Percentiles rank a stretch among this genome's conserved stretches.
phyloP scores from a whole-genome alignment of 495 filamentous ascomycete species.

The Aspergillus baeticus region DNA sequence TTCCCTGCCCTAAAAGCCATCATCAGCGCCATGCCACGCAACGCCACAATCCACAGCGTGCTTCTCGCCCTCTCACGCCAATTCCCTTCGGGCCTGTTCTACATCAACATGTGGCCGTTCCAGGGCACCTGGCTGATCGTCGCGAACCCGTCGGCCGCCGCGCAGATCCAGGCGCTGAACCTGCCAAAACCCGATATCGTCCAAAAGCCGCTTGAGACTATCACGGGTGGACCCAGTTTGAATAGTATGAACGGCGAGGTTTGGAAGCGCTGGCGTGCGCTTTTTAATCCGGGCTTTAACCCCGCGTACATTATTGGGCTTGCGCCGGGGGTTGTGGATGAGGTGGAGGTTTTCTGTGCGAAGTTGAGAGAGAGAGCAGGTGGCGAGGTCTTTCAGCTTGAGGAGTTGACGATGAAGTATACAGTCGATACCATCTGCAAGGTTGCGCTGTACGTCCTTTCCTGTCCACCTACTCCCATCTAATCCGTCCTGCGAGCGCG shows the following conservation, averaged over 20 bases:
- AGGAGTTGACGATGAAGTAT: background rate
- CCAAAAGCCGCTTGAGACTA: background rate
- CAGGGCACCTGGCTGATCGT: background rate
- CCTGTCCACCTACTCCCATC: background rate
- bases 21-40: background rate
- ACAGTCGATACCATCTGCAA: slow-evolving; percentile 6
- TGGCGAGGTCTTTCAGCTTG: background rate
- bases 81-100: background rate
- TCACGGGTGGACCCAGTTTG: slow-evolving; percentile 7
- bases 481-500: no score
- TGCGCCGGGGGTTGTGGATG: background rate
- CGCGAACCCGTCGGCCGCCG: background rate
- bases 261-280: slow-evolving; percentile 3
- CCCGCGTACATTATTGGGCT: background rate
- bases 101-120: slow-evolving; percentile 5
- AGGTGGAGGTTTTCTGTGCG: slow-evolving; percentile 5
- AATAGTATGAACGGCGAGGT: background rate
- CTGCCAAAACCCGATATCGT: background rate
- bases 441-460: background rate
- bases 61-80: background rate
- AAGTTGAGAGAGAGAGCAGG: background rate
- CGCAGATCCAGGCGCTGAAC: background rate
- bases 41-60: slow-evolving; percentile 1
- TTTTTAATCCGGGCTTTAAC: slow-evolving; percentile 10
- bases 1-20: background rate